A percentile compares a stretch with the other conserved stretches of the same genome.
phyloP scores from a whole-genome alignment of 306 rosid genomes.

The Nissolia schottii region DNA sequence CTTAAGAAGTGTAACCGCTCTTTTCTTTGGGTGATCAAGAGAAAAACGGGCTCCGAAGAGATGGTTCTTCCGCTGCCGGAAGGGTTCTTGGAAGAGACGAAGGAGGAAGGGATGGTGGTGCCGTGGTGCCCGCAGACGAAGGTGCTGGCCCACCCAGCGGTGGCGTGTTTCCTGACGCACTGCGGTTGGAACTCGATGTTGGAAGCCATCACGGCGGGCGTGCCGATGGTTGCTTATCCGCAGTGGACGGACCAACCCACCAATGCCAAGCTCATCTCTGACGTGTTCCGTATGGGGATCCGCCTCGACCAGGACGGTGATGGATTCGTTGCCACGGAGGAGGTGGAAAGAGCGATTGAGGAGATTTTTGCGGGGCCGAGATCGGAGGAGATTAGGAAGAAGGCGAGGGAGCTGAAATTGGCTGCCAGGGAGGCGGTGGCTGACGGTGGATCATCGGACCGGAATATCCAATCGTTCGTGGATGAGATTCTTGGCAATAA shows the following conservation, averaged over 20 bases:
- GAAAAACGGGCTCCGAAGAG: background rate
- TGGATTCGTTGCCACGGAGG: conserved; percentile 26
- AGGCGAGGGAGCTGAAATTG: conserved; percentile 19
- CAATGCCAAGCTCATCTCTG: conserved; percentile 41
- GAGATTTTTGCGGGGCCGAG: conserved; percentile 23
- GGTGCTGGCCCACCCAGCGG: conserved; percentile 37
- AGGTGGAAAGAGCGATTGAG: conserved; percentile 37
- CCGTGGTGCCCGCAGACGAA: conserved; percentile 50
- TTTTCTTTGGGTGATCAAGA: conserved; percentile 46
- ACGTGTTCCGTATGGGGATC: conserved; percentile 31
- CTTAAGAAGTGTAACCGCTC: conserved; percentile 5
- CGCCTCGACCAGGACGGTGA: conserved; percentile 28
- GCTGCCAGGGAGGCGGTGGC: conserved; percentile 34
- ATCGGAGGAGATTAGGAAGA: conserved; percentile 20
- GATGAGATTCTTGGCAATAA: conserved; percentile 27
- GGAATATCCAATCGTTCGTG: conserved; percentile 36
- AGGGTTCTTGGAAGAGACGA: conserved; percentile 32
- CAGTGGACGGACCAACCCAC: conserved; percentile 58
- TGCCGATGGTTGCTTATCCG: conserved; percentile 47
- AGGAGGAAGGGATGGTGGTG: conserved; percentile 37
- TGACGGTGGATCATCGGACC: conserved; percentile 42
- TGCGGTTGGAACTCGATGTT: conserved; percentile 54
- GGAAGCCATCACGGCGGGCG: conserved; percentile 38
- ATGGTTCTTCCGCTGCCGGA: conserved; percentile 5
- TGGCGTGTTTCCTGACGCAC: conserved; percentile 48